These are phyloP conservation scores for Rhynchospora tenuis DNA, from an alignment of 176 grass and related monocot genomes.

Conservation along the genomic window DNA sequence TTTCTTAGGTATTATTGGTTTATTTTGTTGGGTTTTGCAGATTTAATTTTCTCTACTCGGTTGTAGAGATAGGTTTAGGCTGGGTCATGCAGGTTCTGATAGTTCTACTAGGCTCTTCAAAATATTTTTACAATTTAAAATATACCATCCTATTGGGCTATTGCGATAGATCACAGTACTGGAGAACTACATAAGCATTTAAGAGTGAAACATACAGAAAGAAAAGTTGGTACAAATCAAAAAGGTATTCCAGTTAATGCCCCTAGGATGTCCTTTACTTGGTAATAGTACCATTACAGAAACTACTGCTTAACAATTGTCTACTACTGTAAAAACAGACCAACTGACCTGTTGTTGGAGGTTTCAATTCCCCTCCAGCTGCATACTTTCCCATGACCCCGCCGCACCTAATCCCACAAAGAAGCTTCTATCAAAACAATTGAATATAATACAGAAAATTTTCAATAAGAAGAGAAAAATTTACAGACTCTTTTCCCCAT, in stretches of 20 bases:
- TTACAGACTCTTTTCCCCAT: background rate
- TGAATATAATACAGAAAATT: background rate
- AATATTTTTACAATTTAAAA: background rate
- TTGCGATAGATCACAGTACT: background rate
- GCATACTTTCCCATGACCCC: constrained; percentile 99
- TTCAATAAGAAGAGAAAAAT: constrained; percentile 24
- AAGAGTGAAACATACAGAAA: background rate
- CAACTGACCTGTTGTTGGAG: constrained; percentile 89
- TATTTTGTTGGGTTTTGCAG: background rate
- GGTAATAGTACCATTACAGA: background rate
- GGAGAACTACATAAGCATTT: background rate
- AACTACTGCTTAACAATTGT: background rate
- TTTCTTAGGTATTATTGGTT: background rate
- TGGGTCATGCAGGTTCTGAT: background rate
- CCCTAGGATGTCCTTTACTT: too few relatives aligned
- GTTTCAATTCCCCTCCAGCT: constrained; percentile 98
- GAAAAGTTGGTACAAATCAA: background rate
- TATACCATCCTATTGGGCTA: background rate
- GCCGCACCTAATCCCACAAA: constrained; percentile 68
- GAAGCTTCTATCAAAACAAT: constrained; percentile 25
- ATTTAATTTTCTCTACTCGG: background rate
- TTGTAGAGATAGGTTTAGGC: background rate
- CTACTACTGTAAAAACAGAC: background rate
- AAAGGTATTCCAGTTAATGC: background rate
- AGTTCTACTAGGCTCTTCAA: background rate